Percentiles rank a stretch among this genome's conserved stretches.
Conservation (phyloP, 257 asterid species). For the Forsythia viridissima region DNA sequence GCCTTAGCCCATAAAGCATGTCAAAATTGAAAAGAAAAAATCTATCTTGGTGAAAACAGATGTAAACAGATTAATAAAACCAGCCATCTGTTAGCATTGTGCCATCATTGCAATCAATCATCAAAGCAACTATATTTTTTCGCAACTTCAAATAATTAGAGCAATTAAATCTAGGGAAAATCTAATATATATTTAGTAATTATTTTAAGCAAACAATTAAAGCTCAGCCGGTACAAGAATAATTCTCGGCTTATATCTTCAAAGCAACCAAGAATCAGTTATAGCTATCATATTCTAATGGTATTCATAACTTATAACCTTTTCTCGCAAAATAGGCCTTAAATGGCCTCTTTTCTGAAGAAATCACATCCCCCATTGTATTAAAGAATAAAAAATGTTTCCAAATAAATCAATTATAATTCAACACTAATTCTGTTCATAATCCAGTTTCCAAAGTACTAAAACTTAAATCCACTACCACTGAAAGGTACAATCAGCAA, state of each 20-base stretch:
- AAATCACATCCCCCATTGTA: background rate
- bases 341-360: background rate
- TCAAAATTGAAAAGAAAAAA: background rate
- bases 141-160: background rate
- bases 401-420: background rate
- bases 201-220: background rate
- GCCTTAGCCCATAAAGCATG: background rate
- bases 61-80: conserved; percentile 5
- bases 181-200: background rate
- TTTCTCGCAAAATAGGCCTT: background rate
- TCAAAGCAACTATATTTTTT: conserved; percentile 6
- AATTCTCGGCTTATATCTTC: background rate
- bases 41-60: conserved; percentile 15
- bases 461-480: background rate
- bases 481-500: background rate
- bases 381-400: background rate
- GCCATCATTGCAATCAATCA: conserved; percentile 2
- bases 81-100: conserved; percentile 3
- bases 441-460: background rate
- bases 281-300: background rate
- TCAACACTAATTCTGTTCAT: background rate
- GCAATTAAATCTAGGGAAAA: background rate
- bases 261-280: background rate
- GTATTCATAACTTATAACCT: background rate
- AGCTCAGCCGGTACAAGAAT: background rate